phyloP scores from a whole-genome alignment of 1,284 basidiomycete species.

The Ganoderma leucocontextum region DNA sequence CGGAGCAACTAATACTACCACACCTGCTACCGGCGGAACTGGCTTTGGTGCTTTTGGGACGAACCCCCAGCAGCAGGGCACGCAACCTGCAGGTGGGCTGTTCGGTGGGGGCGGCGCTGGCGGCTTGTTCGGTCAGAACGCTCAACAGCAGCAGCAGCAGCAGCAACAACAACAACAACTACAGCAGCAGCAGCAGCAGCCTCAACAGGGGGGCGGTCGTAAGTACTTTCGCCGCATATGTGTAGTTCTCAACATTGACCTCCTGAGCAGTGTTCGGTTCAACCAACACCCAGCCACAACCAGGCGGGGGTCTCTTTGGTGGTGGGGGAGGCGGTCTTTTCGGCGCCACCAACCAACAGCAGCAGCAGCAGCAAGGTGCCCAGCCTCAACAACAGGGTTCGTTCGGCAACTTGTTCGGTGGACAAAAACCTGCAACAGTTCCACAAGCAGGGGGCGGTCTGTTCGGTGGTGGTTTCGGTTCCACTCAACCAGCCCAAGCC shows the following conservation, averaged over 20 bases:
- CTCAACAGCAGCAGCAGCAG: conserved; percentile 35
- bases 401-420: conserved; percentile 42
- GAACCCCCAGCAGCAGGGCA: conserved; percentile 35
- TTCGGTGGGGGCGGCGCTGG: conserved; percentile 44
- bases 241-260: neutral
- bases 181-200: conserved; percentile 23
- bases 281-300: conserved; percentile 34
- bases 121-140: conserved; percentile 51
- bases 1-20: conserved; percentile 33
- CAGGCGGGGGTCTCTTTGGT: conserved; percentile 27
- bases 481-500: conserved; percentile 47
- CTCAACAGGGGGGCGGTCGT: conserved; percentile 31
- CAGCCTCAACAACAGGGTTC: conserved; percentile 42
- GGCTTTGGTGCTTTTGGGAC: conserved; percentile 45
- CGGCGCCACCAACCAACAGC: conserved; percentile 39
- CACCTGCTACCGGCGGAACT: conserved; percentile 30
- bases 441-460: conserved; percentile 47
- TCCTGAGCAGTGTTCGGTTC: conserved; percentile 37
- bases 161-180: conserved; percentile 30
- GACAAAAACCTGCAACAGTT: conserved; percentile 43
- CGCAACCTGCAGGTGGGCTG: conserved; percentile 44
- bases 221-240: conserved; percentile 18
- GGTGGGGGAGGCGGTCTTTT: conserved; percentile 48
- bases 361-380: conserved; percentile 16
- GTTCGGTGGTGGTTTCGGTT: conserved; percentile 45